A percentile compares a stretch with the other conserved stretches of the same genome.
phyloP scores from a whole-genome alignment of 2,329 filamentous ascomycete species.

The Aspergillus fumigatiaffinis region DNA sequence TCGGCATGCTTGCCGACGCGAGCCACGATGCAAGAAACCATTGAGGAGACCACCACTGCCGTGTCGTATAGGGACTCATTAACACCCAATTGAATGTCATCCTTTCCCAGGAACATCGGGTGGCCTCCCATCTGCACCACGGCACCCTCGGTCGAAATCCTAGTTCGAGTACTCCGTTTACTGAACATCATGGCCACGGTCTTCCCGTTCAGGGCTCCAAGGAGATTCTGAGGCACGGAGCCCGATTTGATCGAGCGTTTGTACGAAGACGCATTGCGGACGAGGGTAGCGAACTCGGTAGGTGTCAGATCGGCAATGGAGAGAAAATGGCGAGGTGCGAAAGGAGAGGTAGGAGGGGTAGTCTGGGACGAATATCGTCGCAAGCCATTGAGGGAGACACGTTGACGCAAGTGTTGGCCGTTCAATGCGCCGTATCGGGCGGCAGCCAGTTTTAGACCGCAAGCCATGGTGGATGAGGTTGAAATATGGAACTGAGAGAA shows the following conservation, averaged over 20 bases:
- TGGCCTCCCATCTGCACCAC: constrained; percentile 85
- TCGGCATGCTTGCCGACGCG: constrained; percentile 75
- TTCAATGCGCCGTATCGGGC: constrained; percentile 19
- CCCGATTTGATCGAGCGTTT: constrained; percentile 74
- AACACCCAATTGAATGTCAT: constrained; percentile 91
- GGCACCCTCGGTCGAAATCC: constrained; percentile 89
- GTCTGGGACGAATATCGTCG: constrained; percentile 34
- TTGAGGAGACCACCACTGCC: constrained; percentile 86
- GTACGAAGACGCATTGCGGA: constrained; percentile 74
- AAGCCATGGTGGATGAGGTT: constrained; percentile 20
- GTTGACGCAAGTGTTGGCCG: not conserved
- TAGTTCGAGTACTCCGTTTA: constrained; percentile 90
- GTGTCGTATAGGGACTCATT: constrained; percentile 97
- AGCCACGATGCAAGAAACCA: constrained; percentile 79
- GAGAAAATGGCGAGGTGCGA: constrained; percentile 77
- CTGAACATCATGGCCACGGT: constrained; percentile 95
- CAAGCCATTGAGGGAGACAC: constrained; percentile 17
- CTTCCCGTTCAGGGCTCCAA: constrained; percentile 64
- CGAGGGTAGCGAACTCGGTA: constrained; percentile 72
- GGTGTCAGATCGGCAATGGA: constrained; percentile 83
- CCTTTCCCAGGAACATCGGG: constrained; percentile 92
- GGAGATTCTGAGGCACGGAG: constrained; percentile 56
- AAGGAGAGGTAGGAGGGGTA: constrained; percentile 49
- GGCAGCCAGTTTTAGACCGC: constrained; percentile 23
- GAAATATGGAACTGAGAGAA: not conserved